Evolutionary conservation across 129 eudicot genomes (phyloP).

Genomic region (Escallonia herrerae): DNA sequence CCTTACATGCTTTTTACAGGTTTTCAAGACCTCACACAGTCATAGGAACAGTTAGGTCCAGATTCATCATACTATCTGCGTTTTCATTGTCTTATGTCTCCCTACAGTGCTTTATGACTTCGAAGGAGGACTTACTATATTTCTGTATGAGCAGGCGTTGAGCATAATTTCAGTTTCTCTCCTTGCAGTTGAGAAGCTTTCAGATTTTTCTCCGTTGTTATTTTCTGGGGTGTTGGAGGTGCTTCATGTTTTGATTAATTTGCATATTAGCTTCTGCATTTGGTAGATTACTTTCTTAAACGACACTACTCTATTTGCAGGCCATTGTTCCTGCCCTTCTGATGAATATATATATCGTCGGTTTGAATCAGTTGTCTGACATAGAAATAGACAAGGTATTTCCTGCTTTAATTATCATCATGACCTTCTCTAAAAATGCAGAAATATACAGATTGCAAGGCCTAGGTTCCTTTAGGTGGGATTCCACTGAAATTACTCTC

Average conservation of each 20-base stretch:
- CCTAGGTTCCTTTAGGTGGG: no score
- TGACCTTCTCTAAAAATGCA: background rate
- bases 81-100: background rate
- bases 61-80: background rate
- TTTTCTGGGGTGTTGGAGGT: conserved; percentile 83
- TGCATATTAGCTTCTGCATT: background rate
- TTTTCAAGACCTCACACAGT: conserved; percentile 98
- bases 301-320: conserved; percentile 33
- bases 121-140: conserved; percentile 2
- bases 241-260: conserved; percentile 13
- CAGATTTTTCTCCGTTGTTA: conserved; percentile 83
- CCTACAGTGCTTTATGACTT: background rate
- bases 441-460: no score
- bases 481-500: no score
- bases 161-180: conserved; percentile 98
- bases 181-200: conserved; percentile 87
- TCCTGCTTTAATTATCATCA: background rate
- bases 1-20: conserved; percentile 76
- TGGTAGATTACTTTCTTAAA: background rate
- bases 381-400: conserved; percentile 95
- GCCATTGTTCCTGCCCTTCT: conserved; percentile 96
- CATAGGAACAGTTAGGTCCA: conserved; percentile 83
- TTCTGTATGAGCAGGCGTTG: conserved; percentile 70
- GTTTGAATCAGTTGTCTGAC: conserved; percentile 87
- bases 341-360: conserved; percentile 95